Evolutionary conservation across 2,329 filamentous ascomycete species (phyloP), one percentile per base, ranked within the genome.

Genomic region (Cryphonectria parasitica): DNA sequence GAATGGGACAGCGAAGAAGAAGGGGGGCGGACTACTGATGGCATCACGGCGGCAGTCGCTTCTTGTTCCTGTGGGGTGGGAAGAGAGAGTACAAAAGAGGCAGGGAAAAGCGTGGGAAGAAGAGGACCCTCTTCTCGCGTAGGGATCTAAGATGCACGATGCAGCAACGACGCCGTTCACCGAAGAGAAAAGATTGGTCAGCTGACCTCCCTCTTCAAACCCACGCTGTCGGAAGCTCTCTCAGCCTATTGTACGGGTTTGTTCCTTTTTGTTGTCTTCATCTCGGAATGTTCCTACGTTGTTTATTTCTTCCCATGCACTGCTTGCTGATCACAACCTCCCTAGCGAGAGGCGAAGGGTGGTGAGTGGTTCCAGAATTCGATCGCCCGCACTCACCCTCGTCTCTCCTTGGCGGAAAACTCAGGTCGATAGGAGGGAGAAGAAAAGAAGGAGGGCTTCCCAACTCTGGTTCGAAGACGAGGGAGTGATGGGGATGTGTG

Each of bases 291-390:
- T 22, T 22, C 17, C 22, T 45, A 5, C 28, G n/a, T 31, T n/a
- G 19, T 19, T 10, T 39, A 1, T 7, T 31, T 17, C 10, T 15
- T 61, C 15, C 31, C 28, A n/a, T 19, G 17, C 31, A 61, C 52
- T 28, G 52, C 52, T 49, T 64, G 62, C 62, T 49, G 62, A 64
- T 64, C 62, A 41, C 62, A 64, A 49, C 62, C 41, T 64, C 62
- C 43, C 41, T 19, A 7, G 19, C 17, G 43, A 45, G 43, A 45
- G 34, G 22, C 2, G 34, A 17, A 58, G 56, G 39, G 28, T 31
- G 25, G 67, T 41, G 68, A 64, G 56, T 36, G 43, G 36, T 64
- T 64, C 41, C 62, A 45, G 41, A 64, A 39, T 5, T 39, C 43
- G 62, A 61, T 61, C 56, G 54, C 54, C 54, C 54, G 13, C 17